These are phyloP conservation scores for Aspergillus oerlinghausenensis DNA, from an alignment of 2,329 filamentous ascomycete genomes.

Conservation along the genomic window DNA sequence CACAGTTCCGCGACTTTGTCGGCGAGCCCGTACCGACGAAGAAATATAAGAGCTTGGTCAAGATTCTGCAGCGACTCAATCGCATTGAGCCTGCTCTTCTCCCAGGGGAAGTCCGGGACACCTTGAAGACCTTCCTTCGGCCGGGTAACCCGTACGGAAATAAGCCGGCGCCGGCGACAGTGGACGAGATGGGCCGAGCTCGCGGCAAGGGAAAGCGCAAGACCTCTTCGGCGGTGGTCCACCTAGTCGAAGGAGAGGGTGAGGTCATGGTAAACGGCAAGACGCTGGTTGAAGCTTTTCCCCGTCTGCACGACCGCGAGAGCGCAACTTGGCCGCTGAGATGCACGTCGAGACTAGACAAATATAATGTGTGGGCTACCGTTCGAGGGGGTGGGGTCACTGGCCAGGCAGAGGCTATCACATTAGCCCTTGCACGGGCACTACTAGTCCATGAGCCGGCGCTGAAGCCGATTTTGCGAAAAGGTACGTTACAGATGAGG, in stretches of 20 bases:
- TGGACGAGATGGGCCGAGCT: conserved; percentile 75
- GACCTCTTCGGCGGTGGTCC: conserved; percentile 77
- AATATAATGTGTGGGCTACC: conserved; percentile 92
- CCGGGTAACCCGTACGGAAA: conserved; percentile 68
- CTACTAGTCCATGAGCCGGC: conserved; percentile 87
- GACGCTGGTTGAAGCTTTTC: conserved; percentile 75
- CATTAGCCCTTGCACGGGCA: conserved; percentile 82
- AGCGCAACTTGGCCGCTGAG: conserved; percentile 90
- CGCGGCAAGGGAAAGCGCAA: conserved; percentile 82
- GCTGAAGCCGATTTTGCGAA: conserved; percentile 78
- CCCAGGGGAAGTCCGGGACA: conserved; percentile 62
- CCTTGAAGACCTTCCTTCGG: conserved; percentile 67
- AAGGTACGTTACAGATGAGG: conserved; percentile 61
- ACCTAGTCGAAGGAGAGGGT: conserved; percentile 86
- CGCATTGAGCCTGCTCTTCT: conserved; percentile 75
- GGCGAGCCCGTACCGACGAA: conserved; percentile 70
- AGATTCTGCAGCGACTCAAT: conserved; percentile 74
- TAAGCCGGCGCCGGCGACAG: conserved; percentile 53
- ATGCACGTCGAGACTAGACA: conserved; percentile 76
- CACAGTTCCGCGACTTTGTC: conserved; percentile 66
- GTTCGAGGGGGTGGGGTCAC: conserved; percentile 85
- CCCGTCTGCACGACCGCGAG: conserved; percentile 86
- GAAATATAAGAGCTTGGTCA: conserved; percentile 73
- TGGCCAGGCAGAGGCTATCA: conserved; percentile 91
- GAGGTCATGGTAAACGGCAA: conserved; percentile 89